These are phyloP conservation scores for Dalbergia cultrata DNA, from an alignment of 306 rosid genomes.

Conservation along the genomic window DNA sequence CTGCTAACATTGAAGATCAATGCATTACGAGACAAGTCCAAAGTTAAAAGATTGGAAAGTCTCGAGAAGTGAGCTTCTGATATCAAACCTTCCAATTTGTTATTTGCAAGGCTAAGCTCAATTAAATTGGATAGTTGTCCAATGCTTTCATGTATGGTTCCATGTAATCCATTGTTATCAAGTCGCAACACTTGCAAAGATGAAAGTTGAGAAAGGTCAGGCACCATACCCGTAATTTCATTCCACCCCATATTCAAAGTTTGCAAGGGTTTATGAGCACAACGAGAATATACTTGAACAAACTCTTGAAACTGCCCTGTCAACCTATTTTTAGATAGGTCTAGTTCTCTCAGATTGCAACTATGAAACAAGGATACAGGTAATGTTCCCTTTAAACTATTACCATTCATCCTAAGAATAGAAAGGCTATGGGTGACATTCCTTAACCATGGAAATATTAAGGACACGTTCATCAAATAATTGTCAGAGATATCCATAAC, in stretches of 20 bases:
- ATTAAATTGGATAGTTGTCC: conserved; percentile 4
- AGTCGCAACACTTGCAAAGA: not conserved
- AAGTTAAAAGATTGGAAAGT: not conserved
- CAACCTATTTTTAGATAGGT: not conserved
- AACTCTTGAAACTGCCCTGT: not conserved
- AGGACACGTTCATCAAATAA: not conserved
- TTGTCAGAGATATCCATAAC: not conserved
- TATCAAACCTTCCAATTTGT: not conserved
- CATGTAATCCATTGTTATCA: not conserved
- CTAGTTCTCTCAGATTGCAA: not conserved
- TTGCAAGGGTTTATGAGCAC: conserved; percentile 1
- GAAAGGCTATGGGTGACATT: not conserved
- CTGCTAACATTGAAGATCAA: not conserved
- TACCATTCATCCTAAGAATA: not conserved
- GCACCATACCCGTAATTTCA: not conserved
- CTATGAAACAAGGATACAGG: not conserved
- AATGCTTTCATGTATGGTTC: not conserved
- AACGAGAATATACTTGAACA: not conserved
- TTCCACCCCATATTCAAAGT: not conserved
- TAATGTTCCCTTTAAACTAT: not conserved
- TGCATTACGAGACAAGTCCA: not conserved
- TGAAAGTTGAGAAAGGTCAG: not conserved
- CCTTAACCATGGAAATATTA: not conserved
- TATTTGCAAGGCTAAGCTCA: not conserved
- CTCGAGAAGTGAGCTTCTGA: not conserved